These are phyloP conservation scores for Cytospora leucostoma DNA, from an alignment of 2,329 filamentous ascomycete species.

Conservation along the genomic window DNA sequence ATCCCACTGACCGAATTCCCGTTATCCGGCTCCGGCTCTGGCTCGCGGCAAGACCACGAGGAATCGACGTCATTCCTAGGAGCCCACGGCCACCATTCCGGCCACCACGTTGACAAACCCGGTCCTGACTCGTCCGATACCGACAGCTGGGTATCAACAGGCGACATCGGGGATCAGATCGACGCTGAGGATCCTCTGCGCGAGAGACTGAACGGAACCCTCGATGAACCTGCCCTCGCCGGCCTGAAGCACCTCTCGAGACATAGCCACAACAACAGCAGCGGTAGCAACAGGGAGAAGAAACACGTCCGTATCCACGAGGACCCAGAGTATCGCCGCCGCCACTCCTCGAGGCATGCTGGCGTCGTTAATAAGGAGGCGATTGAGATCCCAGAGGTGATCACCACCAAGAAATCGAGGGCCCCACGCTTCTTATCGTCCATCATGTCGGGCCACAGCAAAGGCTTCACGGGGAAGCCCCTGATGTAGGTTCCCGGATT, in stretches of 20 bases:
- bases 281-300: constrained; percentile 41
- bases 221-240: constrained; percentile 63
- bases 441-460: constrained; percentile 82
- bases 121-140: constrained; percentile 61
- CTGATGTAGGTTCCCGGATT: constrained; percentile 65
- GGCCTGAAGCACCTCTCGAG: constrained; percentile 49
- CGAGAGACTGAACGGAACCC: constrained; percentile 65
- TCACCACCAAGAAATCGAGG: constrained; percentile 62
- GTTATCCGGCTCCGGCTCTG: constrained; percentile 32
- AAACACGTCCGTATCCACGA: constrained; percentile 71
- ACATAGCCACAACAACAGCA: constrained; percentile 37
- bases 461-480: constrained; percentile 94
- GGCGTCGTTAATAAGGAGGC: constrained; percentile 67
- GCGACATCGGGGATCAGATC: constrained; percentile 90
- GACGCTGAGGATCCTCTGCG: constrained; percentile 81
- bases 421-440: constrained; percentile 71
- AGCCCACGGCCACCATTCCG: constrained; percentile 46
- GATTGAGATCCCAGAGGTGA: constrained; percentile 76
- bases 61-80: constrained; percentile 51
- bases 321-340: constrained; percentile 27
- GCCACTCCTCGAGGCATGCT: constrained; percentile 40
- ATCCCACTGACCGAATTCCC: constrained; percentile 82
- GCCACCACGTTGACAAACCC: constrained; percentile 47
- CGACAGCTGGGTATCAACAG: constrained; percentile 84
- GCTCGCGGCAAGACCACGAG: constrained; percentile 42